Percentiles rank a stretch among this genome's conserved stretches.
Conservation (phyloP, 2,329 filamentous ascomycete genomes). For the Verticillium alfalfae region DNA sequence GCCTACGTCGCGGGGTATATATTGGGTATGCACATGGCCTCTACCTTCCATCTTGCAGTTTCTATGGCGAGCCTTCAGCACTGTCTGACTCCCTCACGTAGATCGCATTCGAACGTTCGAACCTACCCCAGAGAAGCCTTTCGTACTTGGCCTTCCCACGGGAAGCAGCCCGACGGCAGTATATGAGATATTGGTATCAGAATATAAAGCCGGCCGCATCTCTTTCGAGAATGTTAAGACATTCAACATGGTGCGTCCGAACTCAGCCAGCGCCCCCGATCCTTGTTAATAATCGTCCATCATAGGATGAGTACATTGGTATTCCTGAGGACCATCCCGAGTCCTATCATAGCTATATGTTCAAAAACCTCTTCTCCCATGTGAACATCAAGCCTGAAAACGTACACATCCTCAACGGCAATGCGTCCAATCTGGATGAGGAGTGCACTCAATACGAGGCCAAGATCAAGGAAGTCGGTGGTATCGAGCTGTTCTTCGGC, state of each 20-base stretch:
- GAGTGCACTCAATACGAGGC: constrained; percentile 71
- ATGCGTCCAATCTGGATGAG: constrained; percentile 60
- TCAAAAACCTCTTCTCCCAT: constrained; percentile 72
- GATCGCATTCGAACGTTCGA: constrained; percentile 22
- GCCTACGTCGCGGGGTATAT: constrained; percentile 70
- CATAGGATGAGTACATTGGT: constrained; percentile 68
- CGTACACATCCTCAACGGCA: constrained; percentile 70
- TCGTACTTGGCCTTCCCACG: constrained; percentile 16
- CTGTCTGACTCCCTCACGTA: constrained; percentile 24
- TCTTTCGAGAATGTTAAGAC: constrained; percentile 62
- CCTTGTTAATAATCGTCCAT: neutral
- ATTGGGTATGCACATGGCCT: constrained; percentile 41
- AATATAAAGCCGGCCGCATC: constrained; percentile 46
- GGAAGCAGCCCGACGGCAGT: constrained; percentile 14
- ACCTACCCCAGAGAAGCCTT: constrained; percentile 13
- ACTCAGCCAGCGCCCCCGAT: constrained; percentile 5
- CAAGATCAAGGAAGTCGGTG: constrained; percentile 61
- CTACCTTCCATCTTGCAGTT: neutral
- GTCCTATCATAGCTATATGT: constrained; percentile 80
- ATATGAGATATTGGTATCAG: constrained; percentile 54
- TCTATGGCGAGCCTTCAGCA: constrained; percentile 23
- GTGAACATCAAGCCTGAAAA: constrained; percentile 65
- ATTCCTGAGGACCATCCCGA: constrained; percentile 69
- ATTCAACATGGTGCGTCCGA: constrained; percentile 59
- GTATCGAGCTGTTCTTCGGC: constrained; percentile 72